A percentile compares a stretch with the other conserved stretches of the same genome.
Conservation (phyloP, 2,329 filamentous ascomycete genomes). For the Macrophomina phaseolina region DNA sequence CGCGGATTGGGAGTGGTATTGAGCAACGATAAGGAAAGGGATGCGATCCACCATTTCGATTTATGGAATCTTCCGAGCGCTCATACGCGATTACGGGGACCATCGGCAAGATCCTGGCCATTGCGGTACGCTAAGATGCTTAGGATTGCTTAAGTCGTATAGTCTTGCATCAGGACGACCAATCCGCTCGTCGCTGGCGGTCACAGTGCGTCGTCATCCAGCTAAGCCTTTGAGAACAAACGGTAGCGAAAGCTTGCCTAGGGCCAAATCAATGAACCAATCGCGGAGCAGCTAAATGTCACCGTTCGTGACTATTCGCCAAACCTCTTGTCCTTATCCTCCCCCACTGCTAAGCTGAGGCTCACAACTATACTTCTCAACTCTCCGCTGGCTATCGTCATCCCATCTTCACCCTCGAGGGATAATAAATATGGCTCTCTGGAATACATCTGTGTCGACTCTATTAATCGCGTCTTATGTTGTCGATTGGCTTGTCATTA, state of each 20-base stretch:
- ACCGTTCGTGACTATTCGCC: conserved; percentile 23
- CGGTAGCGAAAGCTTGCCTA: neutral
- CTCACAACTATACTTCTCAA: neutral
- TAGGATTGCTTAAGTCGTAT: neutral
- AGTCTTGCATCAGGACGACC: conserved; percentile 48
- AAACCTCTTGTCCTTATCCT: too few relatives aligned
- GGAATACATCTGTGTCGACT: conserved; percentile 46
- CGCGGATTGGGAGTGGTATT: too few relatives aligned
- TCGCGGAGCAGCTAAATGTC: neutral
- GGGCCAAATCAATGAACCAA: neutral
- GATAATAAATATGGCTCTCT: neutral
- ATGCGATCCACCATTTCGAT: too few relatives aligned
- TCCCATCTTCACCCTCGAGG: neutral
- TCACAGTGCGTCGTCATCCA: neutral
- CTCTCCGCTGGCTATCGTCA: neutral
- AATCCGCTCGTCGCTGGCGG: neutral
- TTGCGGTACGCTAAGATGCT: neutral
- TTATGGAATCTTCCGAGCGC: too few relatives aligned
- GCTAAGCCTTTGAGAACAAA: neutral
- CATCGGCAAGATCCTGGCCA: too few relatives aligned
- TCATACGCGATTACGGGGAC: too few relatives aligned
- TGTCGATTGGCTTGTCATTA: conserved; percentile 74
- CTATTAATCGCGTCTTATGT: conserved; percentile 69
- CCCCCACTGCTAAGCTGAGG: too few relatives aligned
- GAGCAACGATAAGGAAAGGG: too few relatives aligned